A percentile compares a stretch with the other conserved stretches of the same genome.
phyloP scores from a whole-genome alignment of 2,329 filamentous ascomycete genomes.

The Epicoccum nigrum region DNA sequence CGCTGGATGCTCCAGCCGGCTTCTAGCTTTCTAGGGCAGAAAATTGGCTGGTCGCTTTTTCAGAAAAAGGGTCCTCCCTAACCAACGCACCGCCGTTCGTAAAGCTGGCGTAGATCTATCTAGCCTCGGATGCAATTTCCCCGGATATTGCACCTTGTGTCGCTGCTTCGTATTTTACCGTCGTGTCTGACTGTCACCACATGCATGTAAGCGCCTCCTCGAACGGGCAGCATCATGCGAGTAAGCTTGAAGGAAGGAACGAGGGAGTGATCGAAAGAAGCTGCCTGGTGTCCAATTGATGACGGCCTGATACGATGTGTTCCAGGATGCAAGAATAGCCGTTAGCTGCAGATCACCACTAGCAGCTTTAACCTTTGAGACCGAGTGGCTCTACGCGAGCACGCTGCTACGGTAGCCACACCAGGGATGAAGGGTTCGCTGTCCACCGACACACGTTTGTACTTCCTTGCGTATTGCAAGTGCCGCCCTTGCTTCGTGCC shows the following conservation, averaged over 20 bases:
- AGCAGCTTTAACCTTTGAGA: neutral
- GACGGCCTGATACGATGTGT: neutral
- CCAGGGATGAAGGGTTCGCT: neutral
- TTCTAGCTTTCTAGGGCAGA: neutral
- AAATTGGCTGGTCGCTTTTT: neutral
- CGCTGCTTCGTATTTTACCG: conserved; percentile 1
- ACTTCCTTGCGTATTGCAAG: conserved; percentile 1
- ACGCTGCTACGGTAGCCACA: neutral
- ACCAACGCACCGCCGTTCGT: neutral
- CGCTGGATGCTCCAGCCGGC: neutral
- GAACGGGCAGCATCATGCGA: too few species aligned
- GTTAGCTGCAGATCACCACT: neutral
- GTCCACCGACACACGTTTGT: conserved; percentile 2
- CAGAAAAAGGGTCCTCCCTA: neutral
- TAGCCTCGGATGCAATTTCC: conserved; percentile 13
- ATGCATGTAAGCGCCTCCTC: too few species aligned
- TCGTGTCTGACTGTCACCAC: neutral
- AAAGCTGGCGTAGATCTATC: neutral
- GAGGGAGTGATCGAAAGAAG: too few species aligned
- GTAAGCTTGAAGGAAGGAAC: too few species aligned
- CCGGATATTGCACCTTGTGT: conserved; percentile 13
- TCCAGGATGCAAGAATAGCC: neutral
- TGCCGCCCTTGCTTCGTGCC: neutral
- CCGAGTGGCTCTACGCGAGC: neutral
- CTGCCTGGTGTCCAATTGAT: neutral